Percentiles rank a stretch among this genome's conserved stretches.
Conservation (phyloP, 1,284 basidiomycete species). For the Lentinula novae-zelandiae region DNA sequence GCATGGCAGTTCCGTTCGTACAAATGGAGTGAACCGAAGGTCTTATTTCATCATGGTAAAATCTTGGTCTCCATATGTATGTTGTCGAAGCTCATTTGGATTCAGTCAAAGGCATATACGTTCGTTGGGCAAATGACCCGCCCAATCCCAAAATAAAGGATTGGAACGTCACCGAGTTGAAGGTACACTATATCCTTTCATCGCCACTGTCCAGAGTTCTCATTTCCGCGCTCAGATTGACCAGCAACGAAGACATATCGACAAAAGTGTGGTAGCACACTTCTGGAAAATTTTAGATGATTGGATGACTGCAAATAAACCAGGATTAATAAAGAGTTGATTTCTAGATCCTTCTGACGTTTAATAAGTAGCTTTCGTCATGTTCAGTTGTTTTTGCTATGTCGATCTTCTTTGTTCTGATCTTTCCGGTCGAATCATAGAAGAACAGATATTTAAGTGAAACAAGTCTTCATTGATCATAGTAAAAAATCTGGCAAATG, state of each 20-base stretch:
- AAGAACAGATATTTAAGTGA: too few relatives aligned
- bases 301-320: slow-evolving; percentile 80
- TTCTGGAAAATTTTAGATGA: slow-evolving; percentile 92
- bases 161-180: slow-evolving; percentile 95
- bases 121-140: slow-evolving; percentile 90
- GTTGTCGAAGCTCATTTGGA: slow-evolving; percentile 7
- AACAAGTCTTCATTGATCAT: too few relatives aligned
- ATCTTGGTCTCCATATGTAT: not conserved
- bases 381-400: too few relatives aligned
- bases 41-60: slow-evolving; percentile 88
- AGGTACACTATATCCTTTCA: slow-evolving; percentile 43
- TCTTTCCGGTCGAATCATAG: too few relatives aligned
- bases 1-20: slow-evolving; percentile 97
- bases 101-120: slow-evolving; percentile 88
- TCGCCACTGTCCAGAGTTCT: slow-evolving; percentile 2
- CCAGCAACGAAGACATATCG: slow-evolving; percentile 86
- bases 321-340: slow-evolving; percentile 56
- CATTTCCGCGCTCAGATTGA: slow-evolving; percentile 62
- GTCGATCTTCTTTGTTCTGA: too few relatives aligned
- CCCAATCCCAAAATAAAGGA: slow-evolving; percentile 86
- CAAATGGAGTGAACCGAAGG: slow-evolving; percentile 91
- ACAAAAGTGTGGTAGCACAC: slow-evolving; percentile 90
- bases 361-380: too few relatives aligned
- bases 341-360: not conserved
- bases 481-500: too few relatives aligned